Evolutionary conservation across 2,329 filamentous ascomycete species (phyloP), one percentile per base, ranked within the genome.

Genomic region (Pseudopyrenochaeta lycopersici): DNA sequence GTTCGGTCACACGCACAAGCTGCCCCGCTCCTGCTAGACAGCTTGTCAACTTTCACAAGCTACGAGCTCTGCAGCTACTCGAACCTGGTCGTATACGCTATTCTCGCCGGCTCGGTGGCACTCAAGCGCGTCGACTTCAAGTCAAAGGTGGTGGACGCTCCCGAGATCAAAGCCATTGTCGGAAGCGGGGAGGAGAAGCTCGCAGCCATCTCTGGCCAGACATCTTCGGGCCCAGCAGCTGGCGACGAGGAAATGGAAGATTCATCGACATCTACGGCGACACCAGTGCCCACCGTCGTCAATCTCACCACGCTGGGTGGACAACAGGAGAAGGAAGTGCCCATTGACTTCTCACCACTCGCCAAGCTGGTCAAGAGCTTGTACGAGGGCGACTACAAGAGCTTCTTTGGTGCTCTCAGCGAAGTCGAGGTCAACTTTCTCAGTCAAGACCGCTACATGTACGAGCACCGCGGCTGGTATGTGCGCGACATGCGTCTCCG

Each of bases 51-150:
- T 18, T 99, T 99, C 77, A 99, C 95, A 58, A 97, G 92, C 76
- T 97, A 97, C 81, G 95, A 99, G 78, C 87, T 99, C 44, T 99
- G 95, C 87, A 94, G 90, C 63, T 99, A 99, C 82, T 97, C 92
- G 54, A 90, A 87, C 56, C 86, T 99, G 20, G 95, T 99, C 46
- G 88, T 97, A 52, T 99, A 98, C 81, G 92, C 95, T 1, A 94
- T 98, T 18, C 88, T 99, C 30, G 92, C 95, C 31, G 95, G 95
- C 54, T 96, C 93, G 6, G 89, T 98, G 20, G 95, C 94, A 40
- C 85, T 99, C 51, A 97, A 97, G 82, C 90, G 95, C 43, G 92
- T 97, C 30, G 95, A 99, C 77, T 99, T 99, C 85, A 99, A 99
- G 84, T 91, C 91, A 63, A 98, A 98, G 82, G 95, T 99, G 21